phyloP scores from a whole-genome alignment of 1,139 yeast genomes.

The Hyphopichia wangnamkhiaoensis region DNA sequence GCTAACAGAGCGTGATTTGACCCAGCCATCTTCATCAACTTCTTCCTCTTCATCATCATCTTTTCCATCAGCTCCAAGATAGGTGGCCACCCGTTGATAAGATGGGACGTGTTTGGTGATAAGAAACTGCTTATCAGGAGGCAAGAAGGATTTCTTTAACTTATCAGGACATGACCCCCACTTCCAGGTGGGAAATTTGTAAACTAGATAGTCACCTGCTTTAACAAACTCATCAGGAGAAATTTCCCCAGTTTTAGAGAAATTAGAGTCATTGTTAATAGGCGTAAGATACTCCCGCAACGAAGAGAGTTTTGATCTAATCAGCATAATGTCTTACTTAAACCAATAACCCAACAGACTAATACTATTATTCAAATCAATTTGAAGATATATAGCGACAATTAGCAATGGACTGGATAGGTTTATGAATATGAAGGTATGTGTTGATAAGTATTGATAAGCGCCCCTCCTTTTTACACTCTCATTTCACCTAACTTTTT shows the following conservation, averaged over 20 bases:
- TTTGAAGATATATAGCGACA: no score
- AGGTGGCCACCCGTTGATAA: conserved; percentile 67
- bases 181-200: conserved; percentile 95
- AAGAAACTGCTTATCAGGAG: conserved; percentile 80
- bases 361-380: no score
- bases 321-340: conserved; percentile 10
- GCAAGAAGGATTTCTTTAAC: conserved; percentile 69
- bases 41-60: conserved; percentile 37
- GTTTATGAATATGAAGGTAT: no score
- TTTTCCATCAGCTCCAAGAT: conserved; percentile 41
- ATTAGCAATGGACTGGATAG: no score
- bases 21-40: conserved; percentile 62
- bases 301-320: conserved; percentile 80
- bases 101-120: conserved; percentile 91
- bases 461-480: no score
- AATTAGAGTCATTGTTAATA: conserved; percentile 78
- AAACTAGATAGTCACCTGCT: conserved; percentile 91
- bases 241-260: conserved; percentile 82
- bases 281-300: conserved; percentile 94
- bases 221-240: conserved; percentile 90
- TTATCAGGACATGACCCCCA: conserved; percentile 78
- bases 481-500: no score
- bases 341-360: no score
- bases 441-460: no score
- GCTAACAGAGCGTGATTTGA: conserved; percentile 23